phyloP scores from a whole-genome alignment of 2,329 filamentous ascomycete species.

The Amesomyces nigricolor region DNA sequence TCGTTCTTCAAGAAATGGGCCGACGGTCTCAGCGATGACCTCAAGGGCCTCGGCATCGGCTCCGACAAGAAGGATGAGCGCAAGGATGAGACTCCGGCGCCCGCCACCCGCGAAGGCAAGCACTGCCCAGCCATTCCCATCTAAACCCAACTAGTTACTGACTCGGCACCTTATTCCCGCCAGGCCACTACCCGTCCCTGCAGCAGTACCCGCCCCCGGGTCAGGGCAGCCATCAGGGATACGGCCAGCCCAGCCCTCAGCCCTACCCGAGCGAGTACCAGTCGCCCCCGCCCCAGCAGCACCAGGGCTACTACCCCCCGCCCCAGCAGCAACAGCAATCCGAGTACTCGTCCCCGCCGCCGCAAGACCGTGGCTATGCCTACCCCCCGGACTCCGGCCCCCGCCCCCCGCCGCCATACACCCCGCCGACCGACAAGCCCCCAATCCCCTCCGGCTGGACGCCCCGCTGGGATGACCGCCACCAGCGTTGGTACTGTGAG shows the following conservation, averaged over 20 bases:
- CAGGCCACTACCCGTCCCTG: conserved; percentile 13
- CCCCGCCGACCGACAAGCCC: conserved; percentile 34
- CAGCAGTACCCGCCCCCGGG: conserved; percentile 12
- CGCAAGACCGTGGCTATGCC: neutral
- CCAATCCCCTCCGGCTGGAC: conserved; percentile 49
- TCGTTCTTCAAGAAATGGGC: conserved; percentile 35
- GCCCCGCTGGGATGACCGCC: conserved; percentile 49
- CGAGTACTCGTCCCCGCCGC: conserved; percentile 10
- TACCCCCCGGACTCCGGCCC: conserved; percentile 17
- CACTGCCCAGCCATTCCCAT: neutral
- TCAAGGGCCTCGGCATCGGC: conserved; percentile 25
- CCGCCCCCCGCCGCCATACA: conserved; percentile 24
- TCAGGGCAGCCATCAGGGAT: neutral
- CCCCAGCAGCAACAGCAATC: conserved; percentile 8
- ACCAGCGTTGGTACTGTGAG: conserved; percentile 48
- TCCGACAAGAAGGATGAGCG: conserved; percentile 30
- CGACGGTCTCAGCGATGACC: conserved; percentile 36
- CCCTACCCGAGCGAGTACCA: conserved; percentile 4
- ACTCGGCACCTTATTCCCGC: neutral
- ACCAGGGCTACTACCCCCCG: conserved; percentile 9
- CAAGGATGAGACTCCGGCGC: conserved; percentile 30
- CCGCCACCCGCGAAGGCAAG: neutral
- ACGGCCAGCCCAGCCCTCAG: conserved; percentile 13
- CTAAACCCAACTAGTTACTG: neutral
- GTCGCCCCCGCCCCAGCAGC: neutral